Conservation (phyloP, 1,139 yeast genomes). For the Pichia cactophila region DNA sequence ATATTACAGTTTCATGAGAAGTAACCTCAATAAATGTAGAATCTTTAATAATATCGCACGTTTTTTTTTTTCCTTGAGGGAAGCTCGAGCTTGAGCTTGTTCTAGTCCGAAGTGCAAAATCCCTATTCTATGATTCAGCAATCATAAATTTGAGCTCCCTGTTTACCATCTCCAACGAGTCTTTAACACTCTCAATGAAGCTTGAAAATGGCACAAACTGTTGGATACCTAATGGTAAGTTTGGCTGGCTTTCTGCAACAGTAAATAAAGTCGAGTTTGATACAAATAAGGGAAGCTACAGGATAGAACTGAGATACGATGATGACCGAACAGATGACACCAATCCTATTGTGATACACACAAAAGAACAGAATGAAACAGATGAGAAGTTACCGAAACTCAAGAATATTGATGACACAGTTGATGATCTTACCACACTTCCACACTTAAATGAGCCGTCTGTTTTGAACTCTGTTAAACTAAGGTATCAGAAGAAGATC, state of each 20-base stretch:
- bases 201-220: slow-evolving; percentile 46
- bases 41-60: neutral
- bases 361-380: slow-evolving; percentile 38
- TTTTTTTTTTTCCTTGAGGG: too few relatives aligned
- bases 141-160: too few relatives aligned
- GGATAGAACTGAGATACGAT: slow-evolving; percentile 57
- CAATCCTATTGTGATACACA: slow-evolving; percentile 46
- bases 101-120: neutral
- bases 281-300: slow-evolving; percentile 38
- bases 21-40: too few relatives aligned
- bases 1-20: too few relatives aligned
- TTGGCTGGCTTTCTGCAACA: slow-evolving; percentile 90
- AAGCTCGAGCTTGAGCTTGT: too few relatives aligned
- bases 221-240: slow-evolving; percentile 84
- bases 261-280: slow-evolving; percentile 42
- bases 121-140: neutral
- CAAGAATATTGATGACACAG: slow-evolving; percentile 89
- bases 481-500: slow-evolving; percentile 78
- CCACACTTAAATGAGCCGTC: slow-evolving; percentile 95
- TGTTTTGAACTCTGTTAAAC: slow-evolving; percentile 84
- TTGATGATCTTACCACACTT: slow-evolving; percentile 90
- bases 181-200: slow-evolving; percentile 3
- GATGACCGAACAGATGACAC: slow-evolving; percentile 41
- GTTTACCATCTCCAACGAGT: too few relatives aligned
- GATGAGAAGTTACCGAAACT: slow-evolving; percentile 61